Base-by-base conservation (phyloP, 805 yeast species). In the Ogataea henricii region DNA sequence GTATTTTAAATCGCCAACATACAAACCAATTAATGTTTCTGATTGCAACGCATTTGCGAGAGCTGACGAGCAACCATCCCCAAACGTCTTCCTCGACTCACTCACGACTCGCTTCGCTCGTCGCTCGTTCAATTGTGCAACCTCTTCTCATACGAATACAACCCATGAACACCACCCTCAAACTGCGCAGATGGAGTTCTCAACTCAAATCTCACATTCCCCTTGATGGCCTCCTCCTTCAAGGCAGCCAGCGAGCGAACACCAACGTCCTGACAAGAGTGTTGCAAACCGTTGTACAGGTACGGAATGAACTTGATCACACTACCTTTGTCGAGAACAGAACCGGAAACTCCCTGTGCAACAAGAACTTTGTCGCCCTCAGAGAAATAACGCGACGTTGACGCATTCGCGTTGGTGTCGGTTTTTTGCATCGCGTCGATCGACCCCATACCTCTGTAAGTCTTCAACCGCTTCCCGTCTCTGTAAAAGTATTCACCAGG, bases 391-490 rank as follows among this genome's bases (percentile, higher is more conserved):
- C 99, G 87, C 39, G 97, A 90, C 54, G 99, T 89, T 41, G 99
- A 92, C 47, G 99, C 99, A 67, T 94, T 94, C 63, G 96, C 97
- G 69, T 82, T 82, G 64, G 77, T 79, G 58, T 84, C 83, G 55
- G 97, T 89, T 67, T 79, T 81, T 80, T 91, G 92, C 98, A 92
- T 92, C 58, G 99, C 99, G 71, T 92, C 99, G 63, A 94, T 85
- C 35, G 98, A 92, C 63, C 99, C 99, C 99, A 94, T 94, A 77
- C 99, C 99, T 77, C 99, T 86, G 82, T 94, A 94, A 52, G 89
- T 73, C 82, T 94, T 94, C 72, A 94, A 83, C 76, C 99, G 87
- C 79, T 94, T 85, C 68, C 99, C 99, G 67, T 94, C 99, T 68
- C 96, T 83, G 86, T 85, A 94, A 77, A 88, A 94, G 79, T 91